Evolutionary conservation across 1,284 basidiomycete species (phyloP).

Genomic region (Malassezia caprae): DNA sequence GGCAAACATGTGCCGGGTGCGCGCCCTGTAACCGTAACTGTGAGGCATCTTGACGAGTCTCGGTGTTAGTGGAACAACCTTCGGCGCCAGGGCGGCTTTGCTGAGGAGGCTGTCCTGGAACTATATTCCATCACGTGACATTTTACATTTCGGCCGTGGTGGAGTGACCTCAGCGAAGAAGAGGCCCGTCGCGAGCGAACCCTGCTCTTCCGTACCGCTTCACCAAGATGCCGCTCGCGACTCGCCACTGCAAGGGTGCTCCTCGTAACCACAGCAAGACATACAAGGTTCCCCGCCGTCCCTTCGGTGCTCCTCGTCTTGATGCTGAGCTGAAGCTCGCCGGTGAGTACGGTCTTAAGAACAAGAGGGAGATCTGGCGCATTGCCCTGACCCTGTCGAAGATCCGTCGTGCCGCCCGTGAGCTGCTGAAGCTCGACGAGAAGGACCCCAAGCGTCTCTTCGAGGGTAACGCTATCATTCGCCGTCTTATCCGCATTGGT

Average conservation of each 20-base stretch:
- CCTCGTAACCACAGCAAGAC: slow-evolving; percentile 47
- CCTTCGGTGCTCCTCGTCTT: slow-evolving; percentile 94
- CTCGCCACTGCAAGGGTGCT: slow-evolving; percentile 41
- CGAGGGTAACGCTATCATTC: slow-evolving; percentile 97
- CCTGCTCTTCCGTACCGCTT: slow-evolving; percentile 4
- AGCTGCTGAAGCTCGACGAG: slow-evolving; percentile 98
- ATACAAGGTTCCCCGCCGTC: slow-evolving; percentile 75
- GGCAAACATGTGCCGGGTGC: slow-evolving; percentile 94
- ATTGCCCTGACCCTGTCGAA: slow-evolving; percentile 92
- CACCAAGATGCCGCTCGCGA: slow-evolving; percentile 27
- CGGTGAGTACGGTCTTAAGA: slow-evolving; percentile 98
- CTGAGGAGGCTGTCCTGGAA: not conserved
- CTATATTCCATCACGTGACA: slow-evolving; percentile 18
- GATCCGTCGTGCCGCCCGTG: slow-evolving; percentile 99
- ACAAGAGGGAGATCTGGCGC: slow-evolving; percentile 99
- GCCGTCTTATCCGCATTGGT: slow-evolving; percentile 96
- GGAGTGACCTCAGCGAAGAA: not conserved
- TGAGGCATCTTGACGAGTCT: slow-evolving; percentile 66
- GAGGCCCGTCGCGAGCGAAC: not conserved
- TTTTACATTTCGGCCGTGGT: slow-evolving; percentile 12
- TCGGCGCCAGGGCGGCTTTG: not conserved
- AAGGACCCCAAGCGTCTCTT: slow-evolving; percentile 99
- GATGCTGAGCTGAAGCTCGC: slow-evolving; percentile 99
- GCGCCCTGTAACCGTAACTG: slow-evolving; percentile 99
- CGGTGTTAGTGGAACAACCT: slow-evolving; percentile 1